Base-by-base conservation (phyloP, 345 rosid genomes). In the Balakata baccata region DNA sequence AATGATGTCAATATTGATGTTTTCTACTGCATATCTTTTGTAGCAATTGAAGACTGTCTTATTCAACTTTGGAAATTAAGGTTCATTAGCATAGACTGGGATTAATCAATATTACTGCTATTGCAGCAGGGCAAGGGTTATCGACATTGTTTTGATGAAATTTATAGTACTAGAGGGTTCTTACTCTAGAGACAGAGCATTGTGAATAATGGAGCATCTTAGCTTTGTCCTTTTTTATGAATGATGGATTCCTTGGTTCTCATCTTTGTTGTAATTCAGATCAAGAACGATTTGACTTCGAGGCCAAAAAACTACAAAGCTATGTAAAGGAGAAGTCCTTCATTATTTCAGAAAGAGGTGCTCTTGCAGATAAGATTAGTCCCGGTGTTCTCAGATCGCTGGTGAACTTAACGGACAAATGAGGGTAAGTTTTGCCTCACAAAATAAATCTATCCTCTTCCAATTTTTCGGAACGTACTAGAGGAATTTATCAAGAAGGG, bases 281-380 rank as follows among this genome's bases (percentile, higher is more conserved):
- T 78, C 92, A 88, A 84, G 77, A 78, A 73, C 76, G 50, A 45
- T 80, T 90, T 65, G 92, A 89, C 16, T 83, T 64, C 76, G 93
- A 88, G 63, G 80, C 89, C 3, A 89, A 92, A 72, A 89, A 85
- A 79, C 75, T 89, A 20, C 92, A 89, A 76, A 91, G 99, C 84
- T 82, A 79, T 64, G 84, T 92, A 41, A 89, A 92, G 64, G 94
- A 94, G 79, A 89, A 82, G 73, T 82, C 98, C 66, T 68, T 89
- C 41, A 43, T 41, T 50, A 78, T 89, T 75, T 91, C 92, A 17
- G 93, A 92, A 68, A 84, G 82, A 68, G 93, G 97, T 25, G 94
- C 84, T 71, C 85, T 91, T 50, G 89, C 97, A 45, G 97, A 92
- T 82, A 89, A 78, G 86, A 82, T 82, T 8, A 76, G 86, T 60